Evolutionary conservation across 2,329 filamentous ascomycete genomes (phyloP), one percentile per base, ranked within the genome.

Genomic region (Scedosporium dehoogii): DNA sequence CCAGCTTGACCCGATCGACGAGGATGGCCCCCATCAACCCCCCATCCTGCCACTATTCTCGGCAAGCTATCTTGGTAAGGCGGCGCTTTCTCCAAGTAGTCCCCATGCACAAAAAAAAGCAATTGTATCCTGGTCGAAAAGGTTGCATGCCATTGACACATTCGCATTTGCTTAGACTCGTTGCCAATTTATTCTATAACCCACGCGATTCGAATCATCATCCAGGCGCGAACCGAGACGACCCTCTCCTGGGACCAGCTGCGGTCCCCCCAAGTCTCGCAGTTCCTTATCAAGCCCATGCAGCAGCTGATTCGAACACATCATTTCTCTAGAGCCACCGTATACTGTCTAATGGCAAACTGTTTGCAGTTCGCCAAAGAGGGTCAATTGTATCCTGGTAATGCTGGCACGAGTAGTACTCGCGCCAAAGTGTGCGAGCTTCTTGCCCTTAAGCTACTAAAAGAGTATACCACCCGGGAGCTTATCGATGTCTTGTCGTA

Each of bases 281-380:
- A 96, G 71, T 97, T 97, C 72, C 82, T 97, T 42, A 84, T 97
- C 71, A 97, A 97, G 78, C 93, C 93, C 2, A 94, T 97, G 79
- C 91, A 94, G 74, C 89, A 94, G 72, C 89, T 93, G 73, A 92
- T 97, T 66, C 86, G 88, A 64, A 81, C 85, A 16, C 85, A 89
- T 60, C 90, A 96, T 74, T 93, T 96, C 73, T 92, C 89, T 33
- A 84, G 90, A 58, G 92, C 90, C 9, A 94, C 92, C 0, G 74
- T 97, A 44, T 97, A 96, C 75, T 91, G 92, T 2, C 78, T 97
- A 67, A 88, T 97, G 82, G 91, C 92, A 58, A 97, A 97, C 71
- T 96, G 91, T 71, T 79, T 97, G 62, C 93, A 97, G 72, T 97
- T 97, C 74, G 83, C 83, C 70, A 97, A 96, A 73, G 93, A 97